phyloP scores from a whole-genome alignment of 306 rosid genomes.

The Casuarina equisetifolia region DNA sequence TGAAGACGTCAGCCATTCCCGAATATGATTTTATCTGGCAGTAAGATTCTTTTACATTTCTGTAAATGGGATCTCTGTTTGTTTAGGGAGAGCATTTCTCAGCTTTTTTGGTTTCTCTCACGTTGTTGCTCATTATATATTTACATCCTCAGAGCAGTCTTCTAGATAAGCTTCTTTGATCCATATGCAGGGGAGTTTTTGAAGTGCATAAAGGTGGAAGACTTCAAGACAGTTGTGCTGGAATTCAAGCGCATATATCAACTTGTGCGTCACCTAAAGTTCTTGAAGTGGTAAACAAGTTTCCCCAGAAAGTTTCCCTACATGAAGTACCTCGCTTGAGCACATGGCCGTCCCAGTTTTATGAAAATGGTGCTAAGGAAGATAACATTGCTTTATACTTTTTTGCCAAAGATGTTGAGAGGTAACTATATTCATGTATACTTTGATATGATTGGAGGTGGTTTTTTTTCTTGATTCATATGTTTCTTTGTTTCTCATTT shows the following conservation, averaged over 20 bases:
- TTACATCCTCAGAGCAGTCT: constrained; percentile 16
- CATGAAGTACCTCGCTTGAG: constrained; percentile 79
- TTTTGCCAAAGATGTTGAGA: constrained; percentile 81
- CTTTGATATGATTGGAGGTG: constrained; percentile 5
- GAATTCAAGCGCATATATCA: constrained; percentile 88
- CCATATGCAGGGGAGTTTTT: constrained; percentile 72
- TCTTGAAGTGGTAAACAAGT: constrained; percentile 55
- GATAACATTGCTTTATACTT: constrained; percentile 91
- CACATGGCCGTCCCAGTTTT: constrained; percentile 86
- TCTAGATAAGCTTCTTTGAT: constrained; percentile 30
- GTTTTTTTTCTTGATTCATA: background rate
- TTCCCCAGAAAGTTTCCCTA: constrained; percentile 56
- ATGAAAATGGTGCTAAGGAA: constrained; percentile 67
- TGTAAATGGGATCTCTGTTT: constrained; percentile 19
- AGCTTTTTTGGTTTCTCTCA: constrained; percentile 13
- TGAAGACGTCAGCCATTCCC: constrained; percentile 59
- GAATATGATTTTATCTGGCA: constrained; percentile 82
- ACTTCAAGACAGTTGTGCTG: constrained; percentile 50
- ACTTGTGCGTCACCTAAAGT: constrained; percentile 77
- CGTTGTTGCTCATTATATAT: constrained; percentile 13
- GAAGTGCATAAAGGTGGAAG: constrained; percentile 65
- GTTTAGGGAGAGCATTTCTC: background rate
- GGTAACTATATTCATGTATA: constrained; percentile 41
- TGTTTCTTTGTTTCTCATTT: constrained; percentile 7
- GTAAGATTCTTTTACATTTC: constrained; percentile 53